A percentile compares a stretch with the other conserved stretches of the same genome.
These are phyloP conservation scores for Cyclotella choctawhatcheeana DNA, from an alignment of 108 stramenopile genomes.

Conservation along the genomic window DNA sequence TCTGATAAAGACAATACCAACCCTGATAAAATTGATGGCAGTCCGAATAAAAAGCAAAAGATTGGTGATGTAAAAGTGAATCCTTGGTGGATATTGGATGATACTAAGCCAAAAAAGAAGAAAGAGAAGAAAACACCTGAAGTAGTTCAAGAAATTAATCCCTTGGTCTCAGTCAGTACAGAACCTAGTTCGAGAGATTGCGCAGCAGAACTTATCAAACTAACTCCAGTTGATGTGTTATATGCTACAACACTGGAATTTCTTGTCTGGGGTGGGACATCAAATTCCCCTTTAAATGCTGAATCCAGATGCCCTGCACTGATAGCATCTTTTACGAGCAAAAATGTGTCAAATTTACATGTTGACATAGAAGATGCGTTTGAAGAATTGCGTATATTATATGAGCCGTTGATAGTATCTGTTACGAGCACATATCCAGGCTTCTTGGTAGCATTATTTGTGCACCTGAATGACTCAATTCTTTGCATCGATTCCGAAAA, in stretches of 20 bases:
- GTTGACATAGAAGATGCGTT: conserved; percentile 26
- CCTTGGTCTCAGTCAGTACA: neutral
- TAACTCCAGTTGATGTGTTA: conserved; percentile 57
- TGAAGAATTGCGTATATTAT: conserved; percentile 55
- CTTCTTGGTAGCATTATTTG: conserved; percentile 58
- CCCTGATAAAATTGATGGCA: neutral
- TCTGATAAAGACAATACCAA: conserved; percentile 12
- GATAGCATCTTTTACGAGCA: neutral
- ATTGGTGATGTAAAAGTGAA: conserved; percentile 5
- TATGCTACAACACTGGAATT: conserved; percentile 51
- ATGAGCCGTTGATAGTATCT: conserved; percentile 57
- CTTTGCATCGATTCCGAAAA: conserved; percentile 50
- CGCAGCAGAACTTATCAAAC: conserved; percentile 56
- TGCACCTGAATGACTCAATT: conserved; percentile 72
- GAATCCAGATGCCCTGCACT: conserved; percentile 27
- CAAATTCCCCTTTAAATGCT: conserved; percentile 32
- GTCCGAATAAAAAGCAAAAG: conserved; percentile 9
- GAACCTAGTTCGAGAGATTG: conserved; percentile 40
- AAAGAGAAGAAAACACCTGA: conserved; percentile 25
- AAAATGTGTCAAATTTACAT: conserved; percentile 27
- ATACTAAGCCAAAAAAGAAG: conserved; percentile 32
- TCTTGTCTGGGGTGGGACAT: conserved; percentile 64
- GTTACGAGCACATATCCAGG: conserved; percentile 68
- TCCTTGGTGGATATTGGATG: conserved; percentile 42
- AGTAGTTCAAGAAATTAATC: neutral